phyloP scores from a whole-genome alignment of 495 filamentous ascomycete species.

The Penicillium paradoxum region DNA sequence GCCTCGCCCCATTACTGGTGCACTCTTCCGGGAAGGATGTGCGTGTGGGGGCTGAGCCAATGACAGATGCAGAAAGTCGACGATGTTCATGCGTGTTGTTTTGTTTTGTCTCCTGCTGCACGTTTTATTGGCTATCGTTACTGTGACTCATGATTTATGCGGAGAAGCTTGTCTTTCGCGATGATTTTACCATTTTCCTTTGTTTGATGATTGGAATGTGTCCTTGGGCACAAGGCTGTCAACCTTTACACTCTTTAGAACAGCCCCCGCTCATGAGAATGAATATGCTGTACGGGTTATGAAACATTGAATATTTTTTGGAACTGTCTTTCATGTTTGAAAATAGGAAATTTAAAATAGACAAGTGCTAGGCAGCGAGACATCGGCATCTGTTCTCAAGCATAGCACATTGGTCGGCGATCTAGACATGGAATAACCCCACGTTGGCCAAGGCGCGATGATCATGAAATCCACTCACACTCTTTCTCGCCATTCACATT shows the following conservation, averaged over 20 bases:
- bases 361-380: neutral
- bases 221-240: neutral
- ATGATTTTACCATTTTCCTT: neutral
- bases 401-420: neutral
- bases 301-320: neutral
- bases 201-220: neutral
- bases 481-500: neutral
- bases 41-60: slow-evolving; percentile 12
- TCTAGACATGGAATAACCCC: neutral
- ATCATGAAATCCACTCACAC: slow-evolving; percentile 2
- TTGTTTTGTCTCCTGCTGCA: neutral
- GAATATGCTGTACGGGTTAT: neutral
- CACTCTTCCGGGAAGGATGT: neutral
- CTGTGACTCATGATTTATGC: slow-evolving; percentile 17
- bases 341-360: neutral
- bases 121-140: slow-evolving; percentile 12
- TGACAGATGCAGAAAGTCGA: slow-evolving; percentile 7
- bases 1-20: slow-evolving; percentile 14
- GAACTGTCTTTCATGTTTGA: neutral
- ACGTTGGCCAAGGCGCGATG: neutral
- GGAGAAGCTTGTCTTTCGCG: slow-evolving; percentile 5
- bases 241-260: slow-evolving; percentile 1
- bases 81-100: slow-evolving; percentile 13
- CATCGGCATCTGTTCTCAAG: neutral
- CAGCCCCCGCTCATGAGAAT: neutral